Conservation (phyloP, 139 green algal species). For the Tetraselmis chui region DNA sequence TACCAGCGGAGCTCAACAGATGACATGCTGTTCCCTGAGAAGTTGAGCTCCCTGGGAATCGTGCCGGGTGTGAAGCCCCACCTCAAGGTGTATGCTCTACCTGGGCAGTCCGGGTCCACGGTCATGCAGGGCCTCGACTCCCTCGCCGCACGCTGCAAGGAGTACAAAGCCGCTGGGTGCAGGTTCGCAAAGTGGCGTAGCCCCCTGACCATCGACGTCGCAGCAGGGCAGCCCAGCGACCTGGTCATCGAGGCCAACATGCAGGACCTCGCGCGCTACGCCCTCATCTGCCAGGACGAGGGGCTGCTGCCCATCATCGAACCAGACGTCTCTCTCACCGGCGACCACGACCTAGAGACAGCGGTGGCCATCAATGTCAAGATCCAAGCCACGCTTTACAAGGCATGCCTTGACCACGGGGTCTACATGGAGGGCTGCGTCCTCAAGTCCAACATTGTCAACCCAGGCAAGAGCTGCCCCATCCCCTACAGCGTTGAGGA, state of each 20-base stretch:
- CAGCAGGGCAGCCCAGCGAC: conserved; percentile 34
- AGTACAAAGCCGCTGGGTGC: conserved; percentile 33
- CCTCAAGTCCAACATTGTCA: conserved; percentile 51
- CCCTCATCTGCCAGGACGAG: conserved; percentile 46
- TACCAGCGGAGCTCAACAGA: conserved; percentile 33
- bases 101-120: conserved; percentile 32
- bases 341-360: conserved; percentile 38
- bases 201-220: conserved; percentile 37
- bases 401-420: conserved; percentile 41
- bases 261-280: conserved; percentile 44
- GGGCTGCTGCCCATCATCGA: conserved; percentile 48
- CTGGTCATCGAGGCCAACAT: conserved; percentile 50
- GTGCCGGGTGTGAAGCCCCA: conserved; percentile 45
- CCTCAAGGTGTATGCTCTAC: conserved; percentile 42
- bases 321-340: conserved; percentile 42
- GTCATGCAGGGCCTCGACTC: conserved; percentile 48
- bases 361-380: conserved; percentile 39
- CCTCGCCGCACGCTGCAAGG: conserved; percentile 31
- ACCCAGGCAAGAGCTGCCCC: conserved; percentile 39
- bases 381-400: conserved; percentile 39
- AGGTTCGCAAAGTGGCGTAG: conserved; percentile 47
- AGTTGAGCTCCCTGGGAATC: conserved; percentile 36
- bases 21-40: conserved; percentile 31
- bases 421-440: conserved; percentile 48
- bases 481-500: conserved; percentile 44